Base-by-base conservation (phyloP, 805 yeast genomes). In the Wickerhamiella hasegawae region DNA sequence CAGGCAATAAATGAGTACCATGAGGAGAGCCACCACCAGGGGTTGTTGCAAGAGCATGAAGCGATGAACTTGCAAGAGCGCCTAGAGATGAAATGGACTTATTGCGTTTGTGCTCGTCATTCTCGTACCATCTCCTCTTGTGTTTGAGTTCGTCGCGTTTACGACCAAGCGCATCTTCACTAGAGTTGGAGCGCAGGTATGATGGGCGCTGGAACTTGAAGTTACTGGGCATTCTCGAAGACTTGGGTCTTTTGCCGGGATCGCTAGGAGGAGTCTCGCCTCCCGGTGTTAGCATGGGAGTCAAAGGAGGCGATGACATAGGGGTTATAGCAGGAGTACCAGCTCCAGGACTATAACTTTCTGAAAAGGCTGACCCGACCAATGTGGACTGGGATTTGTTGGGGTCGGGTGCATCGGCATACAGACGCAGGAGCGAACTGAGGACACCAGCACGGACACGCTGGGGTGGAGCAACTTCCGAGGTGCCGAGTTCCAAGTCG, bases 401-500 rank as follows among this genome's bases (percentile, higher is more conserved):
- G 4, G 47, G 48, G 8, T 43, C 46, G 11, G 52, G 48, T 17
- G 43, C 47, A 19, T 49, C 56, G 16, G 55, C 60, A 49, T 84
- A 83, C 32, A 84, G 60, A 40, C 73, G 68, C 43, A 84, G 62
- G 42, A 84, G 63, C 1, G 87, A 72, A 0, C 94, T 80, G 20
- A 84, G 63, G 14, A 84, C 87, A 54, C 96, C 95, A 18, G 84
- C 84, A 45, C 77, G 77, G 10, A 82, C 85, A 35, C 68, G 68
- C 28, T 65, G 61, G 0, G 78, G 79, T 5, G 77, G 71, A 0
- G 76, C 68, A 2, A 73, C 66, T 36, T 68, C 62, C 31, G 68
- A 71, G 21, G 55, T 58, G 14, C 57, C 67, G 17, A 34, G 39
- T 14, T 39, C 43, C 5, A 37, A 33, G 9, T 37, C 32, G 16